Evolutionary conservation across 2,329 filamentous ascomycete genomes (phyloP).

Genomic region (Incumbomyces delicatus): DNA sequence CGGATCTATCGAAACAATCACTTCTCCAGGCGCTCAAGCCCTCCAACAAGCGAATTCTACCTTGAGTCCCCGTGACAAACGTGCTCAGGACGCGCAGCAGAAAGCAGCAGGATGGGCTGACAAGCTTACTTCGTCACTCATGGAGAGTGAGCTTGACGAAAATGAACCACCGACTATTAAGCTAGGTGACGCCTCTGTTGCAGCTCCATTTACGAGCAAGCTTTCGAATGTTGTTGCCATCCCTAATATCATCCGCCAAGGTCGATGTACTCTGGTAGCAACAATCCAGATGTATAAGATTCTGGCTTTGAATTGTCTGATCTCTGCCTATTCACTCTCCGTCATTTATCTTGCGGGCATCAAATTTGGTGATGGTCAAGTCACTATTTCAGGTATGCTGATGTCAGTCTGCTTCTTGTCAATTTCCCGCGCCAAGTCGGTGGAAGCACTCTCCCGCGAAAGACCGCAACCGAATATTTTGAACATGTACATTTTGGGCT

Average conservation of each 20-base stretch:
- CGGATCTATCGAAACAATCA: constrained; percentile 50
- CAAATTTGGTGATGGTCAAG: constrained; percentile 97
- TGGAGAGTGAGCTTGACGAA: constrained; percentile 80
- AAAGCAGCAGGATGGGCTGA: constrained; percentile 74
- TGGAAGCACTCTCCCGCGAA: constrained; percentile 92
- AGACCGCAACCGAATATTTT: constrained; percentile 97
- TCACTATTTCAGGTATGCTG: constrained; percentile 97
- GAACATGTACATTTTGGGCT: constrained; percentile 97
- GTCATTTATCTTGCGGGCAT: constrained; percentile 96
- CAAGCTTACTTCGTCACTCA: constrained; percentile 74
- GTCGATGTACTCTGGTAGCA: constrained; percentile 90
- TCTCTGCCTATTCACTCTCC: constrained; percentile 92
- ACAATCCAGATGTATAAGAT: constrained; percentile 99
- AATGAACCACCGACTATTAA: constrained; percentile 92
- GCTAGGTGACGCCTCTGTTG: constrained; percentile 91
- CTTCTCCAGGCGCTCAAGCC: constrained; percentile 55
- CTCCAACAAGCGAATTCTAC: constrained; percentile 42
- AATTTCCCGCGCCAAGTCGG: constrained; percentile 92
- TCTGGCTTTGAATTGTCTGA: constrained; percentile 90
- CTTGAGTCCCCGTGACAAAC: constrained; percentile 41
- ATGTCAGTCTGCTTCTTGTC: constrained; percentile 99
- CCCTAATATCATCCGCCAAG: constrained; percentile 96
- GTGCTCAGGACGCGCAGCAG: constrained; percentile 50
- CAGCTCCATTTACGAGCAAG: constrained; percentile 95
- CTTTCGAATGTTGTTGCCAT: constrained; percentile 93